These are phyloP conservation scores for Auricularia sp. DNA, from an alignment of 768 basidiomycete species.

Conservation along the genomic window DNA sequence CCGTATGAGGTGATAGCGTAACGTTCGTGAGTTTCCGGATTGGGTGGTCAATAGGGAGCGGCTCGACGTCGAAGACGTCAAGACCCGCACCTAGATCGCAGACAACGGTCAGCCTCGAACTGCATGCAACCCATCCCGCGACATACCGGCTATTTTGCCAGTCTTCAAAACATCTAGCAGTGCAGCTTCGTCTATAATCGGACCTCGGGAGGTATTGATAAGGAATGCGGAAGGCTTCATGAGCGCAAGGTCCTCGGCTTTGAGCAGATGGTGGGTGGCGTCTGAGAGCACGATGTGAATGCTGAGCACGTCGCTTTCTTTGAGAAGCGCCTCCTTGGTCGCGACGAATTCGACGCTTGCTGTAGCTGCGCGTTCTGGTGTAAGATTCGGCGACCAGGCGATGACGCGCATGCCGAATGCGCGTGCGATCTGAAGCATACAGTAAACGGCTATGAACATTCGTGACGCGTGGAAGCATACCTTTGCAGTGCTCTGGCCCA, in stretches of 20 bases:
- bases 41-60: conserved; percentile 49
- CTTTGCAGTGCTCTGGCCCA: conserved; percentile 44
- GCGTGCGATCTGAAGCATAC: conserved; percentile 37
- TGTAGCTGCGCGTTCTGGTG: conserved; percentile 40
- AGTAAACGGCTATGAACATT: neutral
- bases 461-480: conserved; percentile 20
- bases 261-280: conserved; percentile 41
- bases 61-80: conserved; percentile 60
- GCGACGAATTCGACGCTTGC: conserved; percentile 41
- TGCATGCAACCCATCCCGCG: neutral
- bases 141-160: conserved; percentile 30
- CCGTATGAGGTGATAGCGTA: conserved; percentile 50
- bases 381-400: conserved; percentile 60
- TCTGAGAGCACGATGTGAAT: conserved; percentile 51
- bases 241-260: conserved; percentile 33
- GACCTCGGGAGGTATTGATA: conserved; percentile 60
- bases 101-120: neutral
- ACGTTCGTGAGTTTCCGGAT: conserved; percentile 45
- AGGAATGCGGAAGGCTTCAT: conserved; percentile 52
- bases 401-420: conserved; percentile 51
- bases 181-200: conserved; percentile 50
- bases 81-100: conserved; percentile 38
- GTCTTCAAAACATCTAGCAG: conserved; percentile 39
- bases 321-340: conserved; percentile 45
- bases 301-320: conserved; percentile 48